Conservation (phyloP, 1,284 basidiomycete genomes). For the Neonothopanus nambi region DNA sequence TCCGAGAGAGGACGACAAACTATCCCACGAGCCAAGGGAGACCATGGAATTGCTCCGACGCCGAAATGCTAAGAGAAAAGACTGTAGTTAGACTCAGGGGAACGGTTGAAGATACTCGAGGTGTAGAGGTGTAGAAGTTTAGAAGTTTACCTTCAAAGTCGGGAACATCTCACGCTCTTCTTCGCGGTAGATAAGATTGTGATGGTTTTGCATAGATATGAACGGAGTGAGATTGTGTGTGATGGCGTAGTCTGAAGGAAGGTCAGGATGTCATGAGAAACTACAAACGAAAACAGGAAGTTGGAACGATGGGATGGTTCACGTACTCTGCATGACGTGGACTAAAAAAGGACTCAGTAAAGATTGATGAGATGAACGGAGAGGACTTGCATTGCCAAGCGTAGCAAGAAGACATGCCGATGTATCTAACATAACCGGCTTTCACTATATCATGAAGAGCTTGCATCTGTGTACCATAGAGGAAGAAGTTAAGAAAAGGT, state of each 20-base stretch:
- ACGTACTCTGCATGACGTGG: conserved; percentile 49
- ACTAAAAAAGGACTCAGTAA: conserved; percentile 35
- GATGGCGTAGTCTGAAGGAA: conserved; percentile 42
- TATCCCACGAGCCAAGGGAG: conserved; percentile 49
- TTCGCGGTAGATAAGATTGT: conserved; percentile 60
- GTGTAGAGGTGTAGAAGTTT: no score
- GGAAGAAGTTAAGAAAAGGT: conserved; percentile 3
- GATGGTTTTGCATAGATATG: conserved; percentile 73
- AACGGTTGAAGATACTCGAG: no score
- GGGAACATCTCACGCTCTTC: no score
- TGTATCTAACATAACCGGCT: conserved; percentile 64
- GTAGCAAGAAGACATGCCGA: conserved; percentile 60
- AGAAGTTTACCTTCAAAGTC: no score
- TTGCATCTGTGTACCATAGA: conserved; percentile 47
- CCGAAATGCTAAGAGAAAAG: conserved; percentile 35
- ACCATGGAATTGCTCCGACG: conserved; percentile 49
- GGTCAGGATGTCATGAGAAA: not conserved
- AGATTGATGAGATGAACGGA: not conserved
- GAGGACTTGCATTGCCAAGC: conserved; percentile 47
- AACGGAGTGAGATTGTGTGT: conserved; percentile 61
- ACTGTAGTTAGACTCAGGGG: no score
- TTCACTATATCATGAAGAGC: conserved; percentile 68
- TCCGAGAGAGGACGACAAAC: conserved; percentile 40
- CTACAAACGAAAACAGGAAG: no score
- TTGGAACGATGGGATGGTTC: no score